A percentile compares a stretch with the other conserved stretches of the same genome.
phyloP scores from a whole-genome alignment of 495 filamentous ascomycete genomes.

The Penicillium turbatum region DNA sequence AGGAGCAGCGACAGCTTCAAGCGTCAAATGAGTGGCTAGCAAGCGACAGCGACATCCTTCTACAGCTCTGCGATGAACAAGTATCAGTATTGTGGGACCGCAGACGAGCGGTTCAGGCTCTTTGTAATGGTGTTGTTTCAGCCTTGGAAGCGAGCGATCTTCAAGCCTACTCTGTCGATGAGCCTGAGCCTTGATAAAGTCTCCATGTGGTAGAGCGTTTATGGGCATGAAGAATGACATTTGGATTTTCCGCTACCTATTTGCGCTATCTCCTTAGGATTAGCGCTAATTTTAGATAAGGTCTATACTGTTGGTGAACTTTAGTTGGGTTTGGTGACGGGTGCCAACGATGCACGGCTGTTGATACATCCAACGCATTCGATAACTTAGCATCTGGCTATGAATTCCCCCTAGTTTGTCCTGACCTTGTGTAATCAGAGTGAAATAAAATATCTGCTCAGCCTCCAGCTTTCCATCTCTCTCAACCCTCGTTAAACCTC shows the following conservation, averaged over 20 bases:
- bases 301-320: not conserved
- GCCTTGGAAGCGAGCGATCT: constrained; percentile 2
- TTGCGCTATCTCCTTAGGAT: not conserved
- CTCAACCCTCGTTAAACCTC: no score
- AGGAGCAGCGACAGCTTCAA: no score
- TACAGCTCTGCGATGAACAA: not conserved
- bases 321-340: not conserved
- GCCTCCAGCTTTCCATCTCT: no score
- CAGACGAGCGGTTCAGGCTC: not conserved
- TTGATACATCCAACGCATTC: not conserved
- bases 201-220: not conserved
- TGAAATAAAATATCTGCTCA: no score
- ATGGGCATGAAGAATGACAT: not conserved
- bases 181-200: not conserved
- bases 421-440: no score
- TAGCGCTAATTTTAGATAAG: not conserved
- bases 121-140: not conserved
- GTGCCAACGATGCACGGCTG: not conserved
- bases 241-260: not conserved
- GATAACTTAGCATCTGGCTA: not conserved
- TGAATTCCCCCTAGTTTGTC: not conserved
- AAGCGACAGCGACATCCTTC: constrained; percentile 1
- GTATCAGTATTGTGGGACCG: not conserved
- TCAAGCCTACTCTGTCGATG: no score
- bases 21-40: no score